Evolutionary conservation across 257 asterid genomes (phyloP).

Genomic region (Avicennia marina): DNA sequence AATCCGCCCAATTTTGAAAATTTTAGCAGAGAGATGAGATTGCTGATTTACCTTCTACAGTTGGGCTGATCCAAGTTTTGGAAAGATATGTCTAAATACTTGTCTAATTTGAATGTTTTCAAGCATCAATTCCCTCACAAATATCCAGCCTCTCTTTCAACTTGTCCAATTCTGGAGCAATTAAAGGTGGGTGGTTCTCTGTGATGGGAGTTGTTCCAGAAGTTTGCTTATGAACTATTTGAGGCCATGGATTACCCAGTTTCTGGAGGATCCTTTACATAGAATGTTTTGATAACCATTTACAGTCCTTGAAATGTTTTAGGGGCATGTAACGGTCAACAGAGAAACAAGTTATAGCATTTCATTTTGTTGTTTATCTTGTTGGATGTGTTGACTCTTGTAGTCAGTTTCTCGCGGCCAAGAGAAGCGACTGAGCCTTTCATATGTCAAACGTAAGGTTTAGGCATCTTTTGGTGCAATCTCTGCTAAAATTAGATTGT

Average conservation of each 20-base stretch:
- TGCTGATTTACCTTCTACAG: constrained; percentile 9
- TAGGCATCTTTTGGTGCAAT: constrained; percentile 6
- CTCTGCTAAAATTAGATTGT: neutral
- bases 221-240: constrained; percentile 9
- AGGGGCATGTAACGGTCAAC: neutral
- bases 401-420: neutral
- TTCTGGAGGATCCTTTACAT: constrained; percentile 9
- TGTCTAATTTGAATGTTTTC: too few relatives aligned
- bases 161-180: neutral
- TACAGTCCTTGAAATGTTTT: neutral
- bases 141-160: constrained; percentile 3
- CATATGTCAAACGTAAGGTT: neutral
- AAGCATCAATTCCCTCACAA: too few relatives aligned
- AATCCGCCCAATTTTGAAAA: neutral
- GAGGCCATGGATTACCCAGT: constrained; percentile 4
- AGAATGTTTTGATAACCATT: neutral
- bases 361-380: neutral
- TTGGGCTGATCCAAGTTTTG: neutral
- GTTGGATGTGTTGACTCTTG: neutral
- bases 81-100: neutral
- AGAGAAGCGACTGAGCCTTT: neutral
- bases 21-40: constrained; percentile 23
- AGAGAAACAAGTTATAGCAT: neutral
- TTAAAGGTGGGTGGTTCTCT: neutral
- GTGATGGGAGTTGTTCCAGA: neutral